These are phyloP conservation scores for Aschersonia sp. DNA, from an alignment of 2,329 filamentous ascomycete genomes.

Conservation along the genomic window DNA sequence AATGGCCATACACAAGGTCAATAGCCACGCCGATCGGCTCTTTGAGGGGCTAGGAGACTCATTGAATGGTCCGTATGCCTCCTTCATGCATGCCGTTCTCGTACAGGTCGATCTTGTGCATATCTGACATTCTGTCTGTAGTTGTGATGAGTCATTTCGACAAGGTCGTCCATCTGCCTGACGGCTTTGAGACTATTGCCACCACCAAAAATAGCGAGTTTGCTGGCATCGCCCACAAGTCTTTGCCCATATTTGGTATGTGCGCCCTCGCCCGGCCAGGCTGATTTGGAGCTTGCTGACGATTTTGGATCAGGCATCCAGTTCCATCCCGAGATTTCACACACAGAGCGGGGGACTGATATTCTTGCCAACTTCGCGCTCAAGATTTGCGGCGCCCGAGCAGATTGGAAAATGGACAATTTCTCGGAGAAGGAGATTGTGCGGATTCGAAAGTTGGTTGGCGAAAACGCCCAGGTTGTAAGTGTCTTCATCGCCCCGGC, in stretches of 20 bases:
- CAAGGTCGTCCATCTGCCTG: slow-evolving; percentile 63
- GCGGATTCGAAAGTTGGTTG: slow-evolving; percentile 70
- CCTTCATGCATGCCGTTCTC: not conserved
- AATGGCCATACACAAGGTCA: slow-evolving; percentile 20
- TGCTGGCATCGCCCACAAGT: slow-evolving; percentile 62
- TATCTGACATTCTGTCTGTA: slow-evolving; percentile 3
- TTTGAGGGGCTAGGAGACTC: slow-evolving; percentile 62
- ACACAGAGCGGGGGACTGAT: slow-evolving; percentile 44
- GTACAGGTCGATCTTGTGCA: not conserved
- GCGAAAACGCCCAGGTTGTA: slow-evolving; percentile 68
- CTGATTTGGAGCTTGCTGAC: not conserved
- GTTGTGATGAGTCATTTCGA: slow-evolving; percentile 84
- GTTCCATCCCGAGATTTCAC: slow-evolving; percentile 69
- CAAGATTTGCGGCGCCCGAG: slow-evolving; percentile 61
- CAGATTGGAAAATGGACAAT: slow-evolving; percentile 74
- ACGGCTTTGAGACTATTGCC: slow-evolving; percentile 59
- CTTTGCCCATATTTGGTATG: slow-evolving; percentile 44
- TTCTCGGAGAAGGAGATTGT: slow-evolving; percentile 71
- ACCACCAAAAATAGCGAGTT: slow-evolving; percentile 63
- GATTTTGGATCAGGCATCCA: slow-evolving; percentile 42
- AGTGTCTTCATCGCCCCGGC: slow-evolving; percentile 23
- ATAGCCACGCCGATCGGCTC: slow-evolving; percentile 56
- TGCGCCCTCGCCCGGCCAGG: not conserved
- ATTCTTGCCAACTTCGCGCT: slow-evolving; percentile 74
- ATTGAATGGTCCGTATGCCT: slow-evolving; percentile 28